phyloP scores from a whole-genome alignment of 768 basidiomycete species.

The Leccinum pellstonianum region DNA sequence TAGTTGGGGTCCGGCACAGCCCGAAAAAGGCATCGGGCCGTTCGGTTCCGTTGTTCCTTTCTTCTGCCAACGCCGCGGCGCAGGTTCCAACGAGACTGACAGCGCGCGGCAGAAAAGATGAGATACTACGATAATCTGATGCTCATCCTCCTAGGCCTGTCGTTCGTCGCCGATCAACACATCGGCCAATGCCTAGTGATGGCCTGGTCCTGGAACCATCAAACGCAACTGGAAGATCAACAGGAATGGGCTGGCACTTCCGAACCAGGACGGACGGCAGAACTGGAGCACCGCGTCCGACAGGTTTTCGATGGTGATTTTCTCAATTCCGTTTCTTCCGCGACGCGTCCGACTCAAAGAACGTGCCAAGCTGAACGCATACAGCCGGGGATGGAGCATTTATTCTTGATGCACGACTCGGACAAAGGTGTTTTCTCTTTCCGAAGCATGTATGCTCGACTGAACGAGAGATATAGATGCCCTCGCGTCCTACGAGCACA shows the following conservation, averaged over 20 bases:
- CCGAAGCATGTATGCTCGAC: background rate
- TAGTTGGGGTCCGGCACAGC: background rate
- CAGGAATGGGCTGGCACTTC: background rate
- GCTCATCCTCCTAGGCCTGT: background rate
- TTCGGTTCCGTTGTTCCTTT: background rate
- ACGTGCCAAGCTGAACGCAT: background rate
- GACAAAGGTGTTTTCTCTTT: constrained; percentile 7
- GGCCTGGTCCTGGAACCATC: constrained; percentile 1
- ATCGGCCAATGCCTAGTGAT: background rate
- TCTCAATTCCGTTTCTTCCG: background rate
- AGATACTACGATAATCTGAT: background rate
- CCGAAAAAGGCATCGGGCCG: background rate
- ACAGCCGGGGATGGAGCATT: constrained; percentile 20
- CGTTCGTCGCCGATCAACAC: background rate
- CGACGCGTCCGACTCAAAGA: background rate
- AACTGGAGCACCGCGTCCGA: background rate
- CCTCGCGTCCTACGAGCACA: constrained; percentile 42
- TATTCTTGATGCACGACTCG: constrained; percentile 8
- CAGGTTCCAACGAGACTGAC: background rate
- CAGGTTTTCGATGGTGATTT: background rate
- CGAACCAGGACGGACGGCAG: background rate
- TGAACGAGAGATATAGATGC: constrained; percentile 32
- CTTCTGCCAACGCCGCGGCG: background rate
- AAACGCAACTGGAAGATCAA: background rate
- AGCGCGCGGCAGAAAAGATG: background rate